Base-by-base conservation (phyloP, 257 asterid species). In the Nicotiana undulata region DNA sequence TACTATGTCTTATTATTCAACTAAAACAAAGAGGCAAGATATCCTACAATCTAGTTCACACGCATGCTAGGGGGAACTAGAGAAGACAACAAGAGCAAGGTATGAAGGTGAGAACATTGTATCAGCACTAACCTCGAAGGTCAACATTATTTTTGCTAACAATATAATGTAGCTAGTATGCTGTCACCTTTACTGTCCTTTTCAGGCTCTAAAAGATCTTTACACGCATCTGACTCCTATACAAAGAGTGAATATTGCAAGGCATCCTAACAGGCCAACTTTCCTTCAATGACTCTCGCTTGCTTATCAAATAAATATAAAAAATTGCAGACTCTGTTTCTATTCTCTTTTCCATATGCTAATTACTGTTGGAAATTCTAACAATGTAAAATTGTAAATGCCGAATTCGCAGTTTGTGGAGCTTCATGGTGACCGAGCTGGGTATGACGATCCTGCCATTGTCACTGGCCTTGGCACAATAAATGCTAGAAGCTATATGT, bases 391-490 rank as follows among this genome's bases (percentile, higher is more conserved):
- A 16, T 52, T 9, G 13, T 79, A 40, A 63, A 60, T 66, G 70
- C 58, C 22, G 17, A 64, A 77, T 53, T 12, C 61, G 76, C 90
- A 94, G 97, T 94, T 94, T 89, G 94, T 94, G 22, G 98, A 94
- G 90, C 97, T 94, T 74, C 98, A 94, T 83, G 98, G 98, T 68
- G 98, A 94, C 84, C 89, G 98, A 79, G 89, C 92, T 80, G 97
- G 98, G 83, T 94, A 92, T 76, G 97, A 94, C 77, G 98, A 94
- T 85, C 98, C 98, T 55, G 97, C 98, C 68, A 61, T 94, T 46
- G 97, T 94, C 79, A 89, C 95, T 70, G 98, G 98, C 77, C 87
- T 94, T 85, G 98, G 98, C 76, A 88, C 95, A 34, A 94, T 94
- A 79, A 88, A 92, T 87, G 97, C 94, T 59, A 88, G 85, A 88